Evolutionary conservation across 305 asterid genomes (phyloP), one percentile per base, ranked within the genome.

Genomic region (Withania somnifera): DNA sequence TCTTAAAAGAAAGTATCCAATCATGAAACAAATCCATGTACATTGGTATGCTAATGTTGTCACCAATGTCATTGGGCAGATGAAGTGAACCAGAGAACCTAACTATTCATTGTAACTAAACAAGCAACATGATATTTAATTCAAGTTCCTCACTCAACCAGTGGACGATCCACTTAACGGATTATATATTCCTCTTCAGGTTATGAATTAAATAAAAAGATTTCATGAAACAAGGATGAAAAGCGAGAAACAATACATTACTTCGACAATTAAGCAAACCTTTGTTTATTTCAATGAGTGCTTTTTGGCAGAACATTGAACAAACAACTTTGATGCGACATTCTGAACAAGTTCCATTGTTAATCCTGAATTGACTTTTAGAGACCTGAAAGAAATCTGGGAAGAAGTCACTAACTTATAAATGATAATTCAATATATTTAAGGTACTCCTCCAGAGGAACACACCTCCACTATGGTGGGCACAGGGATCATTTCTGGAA

Each of bases 301-400:
- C 99, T 86, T 94, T 96, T 68, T 96, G 98, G 78, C 99, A 85
- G 99, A 96, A 87, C 99, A 96, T 89, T 96, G 99, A 82, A 94
- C 99, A 84, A 96, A 92, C 88, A 96, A 91, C 89, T 96, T 96
- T 85, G 99, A 92, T 32, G 97, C 84, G 71, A 92, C 98, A 85
- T 94, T 93, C 84, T 93, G 94, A 82, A 96, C 97, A 19, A 98
- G 98, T 84, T 90, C 93, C 82, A 96, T 97, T 87, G 89, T 93
- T 89, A 96, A 87, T 79, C 99, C 99, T 52, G 98, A 76, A 96
- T 91, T 68, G 98, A 93, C 87, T 90, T 93, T 75, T 94, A 84
- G 81, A 96, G 98, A 96, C 98, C 98, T 96, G 91, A 82, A 89
- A 79, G 66, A 40, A 19, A 26, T 79, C 58, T 11, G 58, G 58